phyloP scores from a whole-genome alignment of 192 early-diverging fungal species.

The Backusella sp. region DNA sequence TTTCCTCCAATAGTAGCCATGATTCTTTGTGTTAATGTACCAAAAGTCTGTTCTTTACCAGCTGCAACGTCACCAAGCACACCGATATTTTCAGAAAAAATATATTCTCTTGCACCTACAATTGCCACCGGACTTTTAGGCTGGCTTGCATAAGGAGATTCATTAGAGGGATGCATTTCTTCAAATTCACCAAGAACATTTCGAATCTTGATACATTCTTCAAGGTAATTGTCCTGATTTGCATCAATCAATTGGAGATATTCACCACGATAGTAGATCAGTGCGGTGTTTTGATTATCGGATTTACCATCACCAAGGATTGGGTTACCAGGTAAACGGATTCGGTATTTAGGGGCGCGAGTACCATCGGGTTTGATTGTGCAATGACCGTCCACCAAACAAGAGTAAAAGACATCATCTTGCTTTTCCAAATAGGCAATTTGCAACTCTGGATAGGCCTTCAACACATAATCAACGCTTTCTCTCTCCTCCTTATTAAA shows the following conservation, averaged over 20 bases:
- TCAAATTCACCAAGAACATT: conserved; percentile 88
- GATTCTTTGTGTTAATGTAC: conserved; percentile 81
- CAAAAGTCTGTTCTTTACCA: conserved; percentile 88
- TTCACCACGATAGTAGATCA: conserved; percentile 86
- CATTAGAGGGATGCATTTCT: conserved; percentile 58
- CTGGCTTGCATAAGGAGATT: conserved; percentile 70
- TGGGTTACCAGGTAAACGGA: conserved; percentile 80
- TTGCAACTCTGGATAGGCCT: conserved; percentile 75
- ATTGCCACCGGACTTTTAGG: conserved; percentile 74
- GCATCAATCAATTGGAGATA: conserved; percentile 87
- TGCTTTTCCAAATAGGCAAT: conserved; percentile 79
- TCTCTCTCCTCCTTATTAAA: conserved; percentile 79
- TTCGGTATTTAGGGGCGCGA: conserved; percentile 74
- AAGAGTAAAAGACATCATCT: conserved; percentile 52
- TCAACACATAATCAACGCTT: conserved; percentile 71
- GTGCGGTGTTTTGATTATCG: conserved; percentile 86
- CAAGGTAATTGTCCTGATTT: conserved; percentile 92
- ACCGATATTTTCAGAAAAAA: conserved; percentile 84
- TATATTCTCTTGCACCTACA: conserved; percentile 85
- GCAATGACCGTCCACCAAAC: conserved; percentile 80
- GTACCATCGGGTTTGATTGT: conserved; percentile 62
- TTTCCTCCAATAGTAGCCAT: conserved; percentile 84
- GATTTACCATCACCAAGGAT: conserved; percentile 93
- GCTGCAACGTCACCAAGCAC: conserved; percentile 86
- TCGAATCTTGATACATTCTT: conserved; percentile 86